Percentiles rank a stretch among this genome's conserved stretches.
phyloP scores from a whole-genome alignment of 140 eudicot genomes.

The Artemisia princeps region DNA sequence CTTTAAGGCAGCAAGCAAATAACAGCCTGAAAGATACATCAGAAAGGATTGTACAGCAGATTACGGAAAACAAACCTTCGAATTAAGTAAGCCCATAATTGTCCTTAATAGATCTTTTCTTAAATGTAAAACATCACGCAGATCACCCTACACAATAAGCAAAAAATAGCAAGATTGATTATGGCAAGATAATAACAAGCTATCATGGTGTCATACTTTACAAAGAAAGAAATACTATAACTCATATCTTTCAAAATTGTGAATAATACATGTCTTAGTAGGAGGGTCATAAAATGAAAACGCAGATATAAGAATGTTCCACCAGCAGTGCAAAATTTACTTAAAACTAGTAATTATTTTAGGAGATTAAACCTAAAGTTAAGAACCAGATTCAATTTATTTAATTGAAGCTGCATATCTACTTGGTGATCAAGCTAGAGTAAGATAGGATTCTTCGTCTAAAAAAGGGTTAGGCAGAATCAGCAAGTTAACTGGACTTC shows the following conservation, averaged over 20 bases:
- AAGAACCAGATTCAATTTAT: too few relatives aligned
- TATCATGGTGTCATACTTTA: background rate
- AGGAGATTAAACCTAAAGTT: too few relatives aligned
- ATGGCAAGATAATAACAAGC: conserved; percentile 2
- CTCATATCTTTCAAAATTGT: too few relatives aligned
- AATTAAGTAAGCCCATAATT: conserved; percentile 48
- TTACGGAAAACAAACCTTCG: conserved; percentile 52
- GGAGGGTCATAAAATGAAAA: too few relatives aligned
- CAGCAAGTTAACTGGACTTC: background rate
- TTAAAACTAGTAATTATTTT: too few relatives aligned
- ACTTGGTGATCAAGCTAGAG: too few relatives aligned
- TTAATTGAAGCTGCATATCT: too few relatives aligned
- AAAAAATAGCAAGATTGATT: conserved; percentile 9
- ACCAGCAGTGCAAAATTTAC: too few relatives aligned
- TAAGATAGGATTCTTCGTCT: background rate
- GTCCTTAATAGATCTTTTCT: conserved; percentile 71
- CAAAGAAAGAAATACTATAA: too few relatives aligned
- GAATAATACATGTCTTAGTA: too few relatives aligned
- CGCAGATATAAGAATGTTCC: too few relatives aligned
- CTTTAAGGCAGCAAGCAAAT: conserved; percentile 13
- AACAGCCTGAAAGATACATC: conserved; percentile 10
- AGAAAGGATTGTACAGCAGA: conserved; percentile 1
- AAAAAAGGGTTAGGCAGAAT: background rate
- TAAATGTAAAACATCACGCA: conserved; percentile 57
- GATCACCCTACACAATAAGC: conserved; percentile 57